Percentiles rank a stretch among this genome's conserved stretches.
Conservation (phyloP, 208 protist species). For the Wallacemonas collosoma region DNA sequence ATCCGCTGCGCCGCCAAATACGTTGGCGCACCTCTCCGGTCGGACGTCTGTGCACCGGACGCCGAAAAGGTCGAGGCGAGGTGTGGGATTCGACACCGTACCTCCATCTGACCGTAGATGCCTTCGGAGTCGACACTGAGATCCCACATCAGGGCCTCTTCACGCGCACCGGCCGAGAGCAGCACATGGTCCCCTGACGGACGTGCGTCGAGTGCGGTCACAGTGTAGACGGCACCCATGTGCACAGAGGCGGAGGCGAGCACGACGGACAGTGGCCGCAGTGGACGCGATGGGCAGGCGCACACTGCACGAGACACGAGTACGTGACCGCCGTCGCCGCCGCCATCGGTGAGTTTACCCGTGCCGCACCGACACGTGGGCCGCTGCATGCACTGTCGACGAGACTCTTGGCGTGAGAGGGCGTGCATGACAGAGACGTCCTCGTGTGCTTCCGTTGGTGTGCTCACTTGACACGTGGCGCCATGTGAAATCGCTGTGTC, state of each 20-base stretch:
- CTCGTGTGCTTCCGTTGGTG: too few species aligned
- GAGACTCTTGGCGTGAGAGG: too few species aligned
- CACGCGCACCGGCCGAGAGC: slow-evolving; percentile 55
- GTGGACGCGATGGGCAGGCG: background rate
- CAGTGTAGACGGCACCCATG: slow-evolving; percentile 59
- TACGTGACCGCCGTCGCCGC: background rate
- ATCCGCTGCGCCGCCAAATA: slow-evolving; percentile 32
- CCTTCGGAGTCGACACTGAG: slow-evolving; percentile 7
- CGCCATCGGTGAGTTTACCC: too few species aligned
- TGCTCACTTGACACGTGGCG: too few species aligned
- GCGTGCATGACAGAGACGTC: too few species aligned
- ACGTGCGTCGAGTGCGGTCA: slow-evolving; percentile 13
- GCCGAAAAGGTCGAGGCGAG: background rate
- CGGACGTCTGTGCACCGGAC: background rate
- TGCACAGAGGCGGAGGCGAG: slow-evolving; percentile 38
- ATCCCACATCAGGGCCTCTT: slow-evolving; percentile 64
- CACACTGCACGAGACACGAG: background rate
- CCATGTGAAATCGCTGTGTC: background rate
- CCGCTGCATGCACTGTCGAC: too few species aligned
- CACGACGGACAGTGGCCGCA: slow-evolving; percentile 40
- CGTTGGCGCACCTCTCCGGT: slow-evolving; percentile 14
- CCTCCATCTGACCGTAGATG: slow-evolving; percentile 20
- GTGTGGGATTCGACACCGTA: slow-evolving; percentile 30
- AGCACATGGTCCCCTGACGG: slow-evolving; percentile 29
- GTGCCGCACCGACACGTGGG: too few species aligned